Percentiles rank a stretch among this genome's conserved stretches.
Conservation (phyloP, 495 filamentous ascomycete genomes). For the Cercophora sp. region DNA sequence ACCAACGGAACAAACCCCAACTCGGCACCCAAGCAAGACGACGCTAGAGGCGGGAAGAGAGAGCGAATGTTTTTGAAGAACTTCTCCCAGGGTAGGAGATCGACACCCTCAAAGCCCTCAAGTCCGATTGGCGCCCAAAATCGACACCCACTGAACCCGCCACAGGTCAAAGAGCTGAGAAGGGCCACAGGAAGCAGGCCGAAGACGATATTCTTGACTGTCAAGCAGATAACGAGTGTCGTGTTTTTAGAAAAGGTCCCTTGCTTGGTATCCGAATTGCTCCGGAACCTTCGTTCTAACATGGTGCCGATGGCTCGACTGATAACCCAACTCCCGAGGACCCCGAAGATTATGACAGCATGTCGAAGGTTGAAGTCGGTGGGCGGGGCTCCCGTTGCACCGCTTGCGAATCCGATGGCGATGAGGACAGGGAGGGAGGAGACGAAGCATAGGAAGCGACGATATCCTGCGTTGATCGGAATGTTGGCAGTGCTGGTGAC, state of each 20-base stretch:
- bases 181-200: not conserved
- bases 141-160: not conserved
- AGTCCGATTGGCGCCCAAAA: not conserved
- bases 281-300: not conserved
- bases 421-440: not conserved
- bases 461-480: too few relatives aligned
- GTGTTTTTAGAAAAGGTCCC: too few relatives aligned
- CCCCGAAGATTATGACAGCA: not conserved
- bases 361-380: not conserved
- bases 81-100: not conserved
- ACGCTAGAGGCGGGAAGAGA: too few relatives aligned
- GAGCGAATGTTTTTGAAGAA: not conserved
- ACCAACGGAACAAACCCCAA: not conserved
- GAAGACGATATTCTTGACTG: not conserved
- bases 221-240: not conserved
- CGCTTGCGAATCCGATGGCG: not conserved
- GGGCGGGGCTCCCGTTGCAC: not conserved
- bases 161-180: not conserved
- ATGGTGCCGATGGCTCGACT: not conserved
- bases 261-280: not conserved
- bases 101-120: not conserved
- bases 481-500: not conserved
- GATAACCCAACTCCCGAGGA: not conserved
- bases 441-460: not conserved
- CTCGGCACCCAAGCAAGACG: not conserved